Conservation (phyloP, 2,329 filamentous ascomycete genomes). For the Aspergillus niger region DNA sequence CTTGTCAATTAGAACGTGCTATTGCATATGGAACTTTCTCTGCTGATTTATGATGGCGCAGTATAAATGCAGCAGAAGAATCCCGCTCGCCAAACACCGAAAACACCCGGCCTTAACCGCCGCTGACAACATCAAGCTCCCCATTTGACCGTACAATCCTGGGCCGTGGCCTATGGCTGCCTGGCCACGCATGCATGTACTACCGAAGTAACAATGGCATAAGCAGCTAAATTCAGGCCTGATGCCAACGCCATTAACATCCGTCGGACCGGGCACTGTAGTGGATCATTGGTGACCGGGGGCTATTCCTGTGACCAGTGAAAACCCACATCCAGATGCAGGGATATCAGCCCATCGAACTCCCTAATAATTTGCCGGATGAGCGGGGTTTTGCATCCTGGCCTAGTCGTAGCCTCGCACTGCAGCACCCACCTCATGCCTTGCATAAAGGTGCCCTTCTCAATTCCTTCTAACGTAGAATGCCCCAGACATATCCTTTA, state of each 20-base stretch:
- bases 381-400: neutral
- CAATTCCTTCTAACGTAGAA: neutral
- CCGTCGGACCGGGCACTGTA: neutral
- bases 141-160: neutral
- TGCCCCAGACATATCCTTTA: neutral
- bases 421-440: neutral
- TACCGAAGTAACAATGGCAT: neutral
- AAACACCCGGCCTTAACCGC: neutral
- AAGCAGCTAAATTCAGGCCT: neutral
- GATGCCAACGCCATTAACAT: slow-evolving; percentile 2
- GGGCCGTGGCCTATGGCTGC: neutral
- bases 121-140: neutral
- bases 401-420: neutral
- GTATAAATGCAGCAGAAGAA: neutral
- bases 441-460: neutral
- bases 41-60: neutral
- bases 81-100: neutral
- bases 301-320: neutral
- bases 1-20: neutral
- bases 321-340: neutral
- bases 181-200: neutral
- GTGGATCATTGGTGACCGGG: neutral
- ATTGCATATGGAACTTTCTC: neutral
- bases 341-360: neutral
- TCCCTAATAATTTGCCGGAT: neutral